A percentile compares a stretch with the other conserved stretches of the same genome.
phyloP scores from a whole-genome alignment of 345 rosid genomes.

The Tarenaya hassleriana region DNA sequence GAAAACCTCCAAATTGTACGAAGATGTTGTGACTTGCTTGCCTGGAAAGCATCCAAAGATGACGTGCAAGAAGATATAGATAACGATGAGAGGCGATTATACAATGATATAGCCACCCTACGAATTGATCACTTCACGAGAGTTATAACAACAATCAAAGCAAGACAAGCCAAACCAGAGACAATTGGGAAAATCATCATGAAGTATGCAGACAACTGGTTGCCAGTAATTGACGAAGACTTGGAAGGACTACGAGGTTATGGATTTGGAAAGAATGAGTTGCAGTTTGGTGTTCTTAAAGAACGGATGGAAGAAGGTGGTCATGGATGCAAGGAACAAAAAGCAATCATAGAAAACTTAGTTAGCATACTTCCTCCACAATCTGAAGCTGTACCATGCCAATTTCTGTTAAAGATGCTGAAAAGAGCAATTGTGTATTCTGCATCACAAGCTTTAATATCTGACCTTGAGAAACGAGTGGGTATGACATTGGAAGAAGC shows the following conservation, averaged over 20 bases:
- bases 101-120: conserved; percentile 49
- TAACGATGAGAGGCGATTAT: conserved; percentile 37
- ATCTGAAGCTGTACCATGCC: conserved; percentile 54
- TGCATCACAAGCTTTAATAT: conserved; percentile 63
- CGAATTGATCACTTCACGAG: conserved; percentile 66
- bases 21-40: conserved; percentile 77
- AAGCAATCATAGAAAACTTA: conserved; percentile 56
- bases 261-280: conserved; percentile 52
- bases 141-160: conserved; percentile 52
- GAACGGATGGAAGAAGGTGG: conserved; percentile 35
- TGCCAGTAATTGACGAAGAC: conserved; percentile 46
- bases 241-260: conserved; percentile 54
- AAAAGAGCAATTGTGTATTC: conserved; percentile 61
- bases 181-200: conserved; percentile 51
- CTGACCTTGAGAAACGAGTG: conserved; percentile 72
- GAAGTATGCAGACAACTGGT: conserved; percentile 51
- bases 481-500: conserved; percentile 62
- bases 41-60: conserved; percentile 63
- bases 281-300: conserved; percentile 45
- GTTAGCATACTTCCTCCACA: conserved; percentile 63
- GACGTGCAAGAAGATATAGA: conserved; percentile 29
- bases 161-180: conserved; percentile 48
- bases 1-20: conserved; percentile 82
- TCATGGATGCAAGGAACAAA: conserved; percentile 43
- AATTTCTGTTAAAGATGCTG: conserved; percentile 64